Evolutionary conservation across 495 filamentous ascomycete species (phyloP), one percentile per base, ranked within the genome.

Genomic region (Penicillium odoratum): DNA sequence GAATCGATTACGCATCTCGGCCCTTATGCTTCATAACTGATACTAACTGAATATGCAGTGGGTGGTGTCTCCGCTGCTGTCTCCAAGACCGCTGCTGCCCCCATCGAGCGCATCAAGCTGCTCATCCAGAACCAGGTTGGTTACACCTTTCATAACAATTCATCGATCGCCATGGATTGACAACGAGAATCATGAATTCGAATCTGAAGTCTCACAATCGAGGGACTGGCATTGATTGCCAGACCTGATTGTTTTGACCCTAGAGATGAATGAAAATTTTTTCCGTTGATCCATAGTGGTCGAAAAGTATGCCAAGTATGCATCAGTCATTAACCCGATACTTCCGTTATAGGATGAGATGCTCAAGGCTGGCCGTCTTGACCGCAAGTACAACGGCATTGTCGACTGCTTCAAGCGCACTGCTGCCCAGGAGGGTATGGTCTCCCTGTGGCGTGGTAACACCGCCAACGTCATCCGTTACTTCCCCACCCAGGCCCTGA

Each of bases 401-500:
- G 69, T 50, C 45, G 95, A 98, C 75, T 98, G 94, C 85, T 98
- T 98, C 86, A 74, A 76, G 56, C 90, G 94, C 76, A 98, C 95
- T 65, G 84, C 82, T 64, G 83, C 83, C 67, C 79, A 88, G 57
- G 94, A 98, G 83, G 82, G 82, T 78, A 71, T 85, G 60, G 84
- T 91, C 70, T 90, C 94, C 53, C 83, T 98, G 65, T 98, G 94
- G 94, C 84, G 94, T 86, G 94, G 94, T 81, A 98, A 98, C 89
- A 98, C 94, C 72, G 94, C 94, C 90, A 98, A 98, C 88, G 94
- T 98, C 80, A 96, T 98, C 83, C 95, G 94, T 87, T 98, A 98
- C 86, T 98, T 98, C 91, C 94, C 94, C 63, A 98, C 94, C 73
- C 94, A 98, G 87, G 94, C 94, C 64, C 82, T 98, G 73, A 98